Evolutionary conservation across 805 yeast genomes (phyloP), one percentile per base, ranked within the genome.

Genomic region (Scheffersomyces ergatensis): DNA sequence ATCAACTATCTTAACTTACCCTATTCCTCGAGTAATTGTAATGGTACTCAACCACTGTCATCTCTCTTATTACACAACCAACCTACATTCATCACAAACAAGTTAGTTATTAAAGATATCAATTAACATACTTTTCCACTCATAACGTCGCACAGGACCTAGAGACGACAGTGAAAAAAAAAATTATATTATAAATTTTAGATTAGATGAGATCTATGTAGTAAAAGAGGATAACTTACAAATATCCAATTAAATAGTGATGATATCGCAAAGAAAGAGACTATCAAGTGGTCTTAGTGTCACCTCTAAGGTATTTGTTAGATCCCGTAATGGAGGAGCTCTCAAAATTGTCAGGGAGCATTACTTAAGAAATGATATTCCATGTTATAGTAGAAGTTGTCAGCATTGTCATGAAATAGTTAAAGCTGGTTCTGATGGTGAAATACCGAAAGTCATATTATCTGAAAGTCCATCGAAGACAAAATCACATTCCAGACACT

Each of bases 311-410:
- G 96, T 93, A 13, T 92, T 86, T 66, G 96, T 93, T 42, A 71
- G 97, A 53, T 87, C 97, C 2, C 76, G 93, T 53, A 81, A 85
- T 47, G 98, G 98, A 8, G 83, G 83, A 34, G 97, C 97, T 4
- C 76, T 89, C 26, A 92, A 93, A 60, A 77, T 93, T 20, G 96
- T 92, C 8, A 76, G 97, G 49, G 99, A 93, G 58, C 99, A 92
- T 62, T 93, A 93, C 58, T 69, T 93, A 42, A 77, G 99, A 61
- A 80, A 78, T 39, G 99, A 93, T 63, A 89, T 93, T 37, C 96
- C 97, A 15, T 93, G 99, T 63, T 80, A 83, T 39, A 87, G 96
- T 2, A 72, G 67, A 47, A 67, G 77, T 1, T 93, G 99, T 63
- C 54, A 64, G 8, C 58, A 54, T 26, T 93, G 99, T 62, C 63